Evolutionary conservation across 192 early-diverging fungal genomes (phyloP).

Genomic region (Phycomyces nitens): DNA sequence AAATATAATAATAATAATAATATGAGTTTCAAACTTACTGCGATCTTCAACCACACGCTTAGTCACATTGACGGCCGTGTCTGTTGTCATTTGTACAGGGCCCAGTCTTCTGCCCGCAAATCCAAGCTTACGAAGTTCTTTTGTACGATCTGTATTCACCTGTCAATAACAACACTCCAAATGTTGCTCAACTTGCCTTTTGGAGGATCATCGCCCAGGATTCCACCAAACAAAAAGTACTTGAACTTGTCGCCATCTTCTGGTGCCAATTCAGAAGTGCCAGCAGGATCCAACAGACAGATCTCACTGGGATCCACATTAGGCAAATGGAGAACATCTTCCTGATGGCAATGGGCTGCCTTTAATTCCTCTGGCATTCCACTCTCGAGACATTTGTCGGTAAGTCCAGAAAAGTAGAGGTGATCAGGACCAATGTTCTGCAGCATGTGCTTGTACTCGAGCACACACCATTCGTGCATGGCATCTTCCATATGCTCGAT

Average conservation of each 20-base stretch:
- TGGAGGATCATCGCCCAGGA: constrained; percentile 67
- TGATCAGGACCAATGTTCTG: constrained; percentile 53
- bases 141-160: constrained; percentile 49
- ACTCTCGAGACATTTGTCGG: constrained; percentile 39
- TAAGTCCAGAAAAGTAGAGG: constrained; percentile 60
- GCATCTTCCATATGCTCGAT: constrained; percentile 76
- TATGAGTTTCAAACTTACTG: constrained; percentile 33
- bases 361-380: constrained; percentile 41
- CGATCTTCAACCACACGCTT: constrained; percentile 62
- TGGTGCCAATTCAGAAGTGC: constrained; percentile 51
- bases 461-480: constrained; percentile 66
- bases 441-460: constrained; percentile 78
- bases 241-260: constrained; percentile 65
- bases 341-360: constrained; percentile 45
- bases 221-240: constrained; percentile 82
- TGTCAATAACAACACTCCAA: not conserved
- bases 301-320: constrained; percentile 51
- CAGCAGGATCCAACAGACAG: constrained; percentile 70
- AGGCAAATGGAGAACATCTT: constrained; percentile 48
- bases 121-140: constrained; percentile 62
- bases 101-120: constrained; percentile 72
- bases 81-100: constrained; percentile 81
- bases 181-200: constrained; percentile 39
- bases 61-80: constrained; percentile 75
- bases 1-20: too few relatives aligned